Evolutionary conservation across 1,284 basidiomycete species (phyloP).

Genomic region (Fereydounia khargensis): DNA sequence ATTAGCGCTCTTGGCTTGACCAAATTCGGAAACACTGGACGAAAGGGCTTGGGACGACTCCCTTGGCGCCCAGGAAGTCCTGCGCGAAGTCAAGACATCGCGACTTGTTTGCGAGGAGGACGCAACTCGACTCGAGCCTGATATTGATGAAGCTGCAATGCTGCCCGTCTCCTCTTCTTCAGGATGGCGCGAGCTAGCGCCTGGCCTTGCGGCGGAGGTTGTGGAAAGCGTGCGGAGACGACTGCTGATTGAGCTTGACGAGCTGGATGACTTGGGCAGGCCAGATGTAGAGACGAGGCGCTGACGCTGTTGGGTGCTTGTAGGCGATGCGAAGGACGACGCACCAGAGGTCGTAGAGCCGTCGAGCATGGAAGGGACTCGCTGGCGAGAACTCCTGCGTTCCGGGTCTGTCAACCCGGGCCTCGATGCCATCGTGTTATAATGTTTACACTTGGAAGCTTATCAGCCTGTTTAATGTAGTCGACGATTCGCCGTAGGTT

Average conservation of each 20-base stretch:
- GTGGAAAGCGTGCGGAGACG: conserved; percentile 22
- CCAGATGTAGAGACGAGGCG: no score
- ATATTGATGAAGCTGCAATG: conserved; percentile 1
- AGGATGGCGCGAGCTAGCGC: conserved; percentile 7
- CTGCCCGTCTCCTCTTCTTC: no score
- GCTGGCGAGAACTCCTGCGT: conserved; percentile 7
- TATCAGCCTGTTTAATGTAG: no score
- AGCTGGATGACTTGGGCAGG: no score
- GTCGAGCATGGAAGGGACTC: conserved; percentile 16
- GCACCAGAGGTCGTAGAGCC: conserved; percentile 9
- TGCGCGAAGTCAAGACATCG: conserved; percentile 6
- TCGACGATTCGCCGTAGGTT: no score
- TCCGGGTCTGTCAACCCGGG: conserved; percentile 8
- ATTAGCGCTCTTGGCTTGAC: no score
- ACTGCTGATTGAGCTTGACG: conserved; percentile 2
- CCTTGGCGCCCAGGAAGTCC: conserved; percentile 20
- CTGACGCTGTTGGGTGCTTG: no score
- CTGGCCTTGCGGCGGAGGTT: conserved; percentile 1
- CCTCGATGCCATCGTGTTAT: no score
- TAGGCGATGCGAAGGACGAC: conserved; percentile 5
- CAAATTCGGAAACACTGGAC: no score
- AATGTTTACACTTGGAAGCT: no score
- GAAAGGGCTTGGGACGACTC: conserved; percentile 12
- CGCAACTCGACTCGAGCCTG: conserved; percentile 1
- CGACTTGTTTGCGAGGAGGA: no score